Conservation (phyloP, 1,284 basidiomycete genomes). For the Mycosarcoma mackinlayi region DNA sequence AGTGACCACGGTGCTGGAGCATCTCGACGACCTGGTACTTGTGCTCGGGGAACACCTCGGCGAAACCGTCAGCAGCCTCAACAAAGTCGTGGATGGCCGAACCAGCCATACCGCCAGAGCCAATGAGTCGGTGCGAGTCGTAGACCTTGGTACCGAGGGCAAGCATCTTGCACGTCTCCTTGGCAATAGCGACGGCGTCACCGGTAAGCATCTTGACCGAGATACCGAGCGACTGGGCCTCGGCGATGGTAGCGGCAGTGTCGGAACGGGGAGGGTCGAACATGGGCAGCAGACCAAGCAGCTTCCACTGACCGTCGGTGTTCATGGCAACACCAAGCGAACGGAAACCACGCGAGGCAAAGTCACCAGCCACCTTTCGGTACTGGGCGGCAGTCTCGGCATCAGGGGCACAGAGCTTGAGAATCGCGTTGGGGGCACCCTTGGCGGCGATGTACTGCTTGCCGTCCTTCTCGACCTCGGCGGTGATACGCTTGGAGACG, state of each 20-base stretch:
- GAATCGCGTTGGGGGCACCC: constrained; percentile 74
- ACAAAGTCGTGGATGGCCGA: constrained; percentile 73
- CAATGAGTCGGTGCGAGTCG: constrained; percentile 73
- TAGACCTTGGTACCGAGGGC: constrained; percentile 73
- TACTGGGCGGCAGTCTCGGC: constrained; percentile 70
- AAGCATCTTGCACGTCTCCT: constrained; percentile 73
- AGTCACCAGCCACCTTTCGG: constrained; percentile 70
- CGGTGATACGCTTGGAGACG: constrained; percentile 74
- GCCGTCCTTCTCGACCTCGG: constrained; percentile 73
- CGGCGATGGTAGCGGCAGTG: constrained; percentile 73
- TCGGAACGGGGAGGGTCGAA: constrained; percentile 73
- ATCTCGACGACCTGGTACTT: constrained; percentile 73
- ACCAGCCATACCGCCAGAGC: constrained; percentile 72
- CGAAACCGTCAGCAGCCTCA: constrained; percentile 74
- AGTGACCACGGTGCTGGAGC: constrained; percentile 73
- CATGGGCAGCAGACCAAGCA: constrained; percentile 71
- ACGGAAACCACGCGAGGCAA: constrained; percentile 73
- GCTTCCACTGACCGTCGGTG: constrained; percentile 72
- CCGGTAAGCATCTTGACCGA: constrained; percentile 75
- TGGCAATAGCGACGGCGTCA: constrained; percentile 74
- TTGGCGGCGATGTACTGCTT: constrained; percentile 73
- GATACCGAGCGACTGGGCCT: constrained; percentile 73
- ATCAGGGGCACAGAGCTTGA: constrained; percentile 71
- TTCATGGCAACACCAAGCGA: constrained; percentile 73
- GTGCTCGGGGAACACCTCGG: constrained; percentile 74